Evolutionary conservation across 2,329 filamentous ascomycete species (phyloP).

Genomic region (Ascochyta clinopodiicola): DNA sequence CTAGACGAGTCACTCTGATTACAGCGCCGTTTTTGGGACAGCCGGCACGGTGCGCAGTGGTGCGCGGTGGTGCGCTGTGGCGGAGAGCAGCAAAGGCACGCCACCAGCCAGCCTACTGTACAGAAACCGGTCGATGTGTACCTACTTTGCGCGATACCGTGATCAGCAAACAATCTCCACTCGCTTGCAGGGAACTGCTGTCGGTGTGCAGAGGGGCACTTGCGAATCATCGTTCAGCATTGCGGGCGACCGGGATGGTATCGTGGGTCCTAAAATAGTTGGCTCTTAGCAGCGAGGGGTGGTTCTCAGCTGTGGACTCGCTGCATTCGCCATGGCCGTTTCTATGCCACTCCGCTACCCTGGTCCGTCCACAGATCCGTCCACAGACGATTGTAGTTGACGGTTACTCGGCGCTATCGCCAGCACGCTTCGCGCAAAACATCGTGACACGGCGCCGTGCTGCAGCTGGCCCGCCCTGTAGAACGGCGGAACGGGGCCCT

Average conservation of each 20-base stretch:
- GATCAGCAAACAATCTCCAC: constrained; percentile 50
- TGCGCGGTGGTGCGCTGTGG: constrained; percentile 19
- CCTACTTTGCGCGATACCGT: constrained; percentile 36
- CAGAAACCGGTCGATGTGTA: constrained; percentile 35
- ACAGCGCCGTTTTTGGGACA: constrained; percentile 20
- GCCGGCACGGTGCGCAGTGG: constrained; percentile 16
- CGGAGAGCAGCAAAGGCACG: constrained; percentile 31
- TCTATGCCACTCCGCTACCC: constrained; percentile 18
- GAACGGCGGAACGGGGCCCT: constrained; percentile 4
- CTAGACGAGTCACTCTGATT: constrained; percentile 16
- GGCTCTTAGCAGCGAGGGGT: constrained; percentile 34
- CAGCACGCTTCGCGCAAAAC: constrained; percentile 21
- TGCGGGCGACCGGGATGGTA: constrained; percentile 27
- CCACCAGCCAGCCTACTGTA: constrained; percentile 25
- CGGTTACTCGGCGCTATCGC: constrained; percentile 34
- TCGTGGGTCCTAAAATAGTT: constrained; percentile 44
- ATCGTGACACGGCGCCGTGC: constrained; percentile 30
- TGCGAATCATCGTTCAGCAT: constrained; percentile 40
- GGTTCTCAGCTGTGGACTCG: constrained; percentile 10
- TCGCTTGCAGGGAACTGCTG: constrained; percentile 40
- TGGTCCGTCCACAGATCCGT: neutral
- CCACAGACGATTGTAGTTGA: constrained; percentile 29
- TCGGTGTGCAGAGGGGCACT: constrained; percentile 29
- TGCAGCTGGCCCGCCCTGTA: constrained; percentile 25
- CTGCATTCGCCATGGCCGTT: constrained; percentile 14